Evolutionary conservation across 2,329 filamentous ascomycete genomes (phyloP), one percentile per base, ranked within the genome.

Genomic region (Fusarium setosum): DNA sequence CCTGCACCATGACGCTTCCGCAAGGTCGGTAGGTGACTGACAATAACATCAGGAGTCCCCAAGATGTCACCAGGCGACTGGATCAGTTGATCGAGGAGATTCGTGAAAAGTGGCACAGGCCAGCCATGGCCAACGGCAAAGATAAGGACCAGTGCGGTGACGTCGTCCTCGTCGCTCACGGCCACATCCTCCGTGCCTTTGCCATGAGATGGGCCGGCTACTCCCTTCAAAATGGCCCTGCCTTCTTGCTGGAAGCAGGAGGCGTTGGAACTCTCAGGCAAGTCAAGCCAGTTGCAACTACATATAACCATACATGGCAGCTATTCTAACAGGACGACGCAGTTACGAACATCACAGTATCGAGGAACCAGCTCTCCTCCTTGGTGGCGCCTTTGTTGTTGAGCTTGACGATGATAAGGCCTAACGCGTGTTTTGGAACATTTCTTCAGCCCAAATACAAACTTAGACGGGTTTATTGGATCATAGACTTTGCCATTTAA

Each of bases 161-260:
- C 74, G 63, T 82, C 73, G 10, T 86, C 21, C 83, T 97, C 47
- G 93, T 97, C 6, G 94, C 93, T 20, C 94, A 97, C 75, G 94
- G 94, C 0, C 94, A 97, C 79, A 95, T 97, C 56, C 81, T 97
- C 52, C 85, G 94, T 15, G 92, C 93, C 0, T 93, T 97, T 76
- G 94, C 94, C 7, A 92, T 95, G 83, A 85, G 94, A 29, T 97
- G 94, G 94, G 86, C 90, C 1, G 88, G 88, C 0, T 91, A 91
- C 80, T 83, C 87, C 12, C 81, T 97, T 59, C 86, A 88, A 54
- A 90, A 93, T 48, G 93, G 91, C 8, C 91, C 93, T 35, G 87
- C 89, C 6, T 88, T 97, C 75, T 83, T 97, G 62, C 81, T 97
- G n/a, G 94, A 97, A 76, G 92, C 93, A 6, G 93, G 93, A n/a